Percentiles rank a stretch among this genome's conserved stretches.
These are phyloP conservation scores for Cinnamomum chago DNA, from an alignment of 164 flowering plant species.

Conservation along the genomic window DNA sequence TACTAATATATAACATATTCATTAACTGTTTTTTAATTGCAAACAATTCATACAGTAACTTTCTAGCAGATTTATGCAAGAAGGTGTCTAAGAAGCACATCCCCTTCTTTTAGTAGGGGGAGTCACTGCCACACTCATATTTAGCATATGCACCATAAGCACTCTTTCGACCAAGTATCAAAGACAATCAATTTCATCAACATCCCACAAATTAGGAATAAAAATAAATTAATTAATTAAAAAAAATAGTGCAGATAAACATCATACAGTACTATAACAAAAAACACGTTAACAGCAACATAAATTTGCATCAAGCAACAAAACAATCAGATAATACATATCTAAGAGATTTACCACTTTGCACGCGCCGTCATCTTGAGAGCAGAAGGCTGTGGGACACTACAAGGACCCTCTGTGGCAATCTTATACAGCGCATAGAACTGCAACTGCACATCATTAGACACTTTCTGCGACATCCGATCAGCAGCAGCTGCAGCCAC, in stretches of 20 bases:
- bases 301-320: not conserved
- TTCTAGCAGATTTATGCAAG: not conserved
- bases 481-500: conserved; percentile 90
- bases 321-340: not conserved
- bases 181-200: too few species aligned
- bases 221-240: too few species aligned
- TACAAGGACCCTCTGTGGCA: conserved; percentile 95
- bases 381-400: conserved; percentile 77
- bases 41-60: not conserved
- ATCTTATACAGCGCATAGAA: conserved; percentile 90
- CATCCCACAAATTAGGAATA: too few species aligned
- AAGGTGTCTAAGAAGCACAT: not conserved
- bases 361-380: conserved; percentile 89
- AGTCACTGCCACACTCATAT: not conserved
- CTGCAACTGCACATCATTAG: conserved; percentile 73
- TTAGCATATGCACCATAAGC: too few species aligned
- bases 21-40: too few species aligned
- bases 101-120: not conserved
- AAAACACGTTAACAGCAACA: not conserved
- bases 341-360: conserved; percentile 57
- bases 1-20: too few species aligned
- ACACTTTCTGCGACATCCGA: conserved; percentile 55
- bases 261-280: too few species aligned
- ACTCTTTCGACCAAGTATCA: too few species aligned
- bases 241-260: too few species aligned